phyloP scores from a whole-genome alignment of 306 rosid genomes.

The Trifolium pratense region DNA sequence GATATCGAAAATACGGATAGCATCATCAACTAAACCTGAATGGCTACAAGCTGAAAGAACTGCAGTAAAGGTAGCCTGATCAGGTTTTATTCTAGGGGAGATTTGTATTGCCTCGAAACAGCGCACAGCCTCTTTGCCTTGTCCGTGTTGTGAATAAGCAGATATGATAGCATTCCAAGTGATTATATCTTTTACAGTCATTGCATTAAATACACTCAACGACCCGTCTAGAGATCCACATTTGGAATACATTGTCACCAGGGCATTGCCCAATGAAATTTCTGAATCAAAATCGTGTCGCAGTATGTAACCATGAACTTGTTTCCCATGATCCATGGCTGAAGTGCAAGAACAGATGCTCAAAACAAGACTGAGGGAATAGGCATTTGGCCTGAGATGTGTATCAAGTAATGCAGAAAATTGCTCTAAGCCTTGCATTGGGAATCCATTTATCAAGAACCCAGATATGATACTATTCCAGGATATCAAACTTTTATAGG shows the following conservation, averaged over 20 bases:
- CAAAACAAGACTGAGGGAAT: constrained; percentile 65
- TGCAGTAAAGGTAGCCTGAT: constrained; percentile 71
- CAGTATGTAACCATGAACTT: constrained; percentile 67
- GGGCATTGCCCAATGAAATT: constrained; percentile 60
- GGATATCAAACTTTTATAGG: constrained; percentile 62
- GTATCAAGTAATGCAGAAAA: constrained; percentile 56
- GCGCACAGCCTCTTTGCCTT: constrained; percentile 67
- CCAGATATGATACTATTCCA: constrained; percentile 79
- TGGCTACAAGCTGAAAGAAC: constrained; percentile 87
- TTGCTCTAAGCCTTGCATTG: constrained; percentile 58
- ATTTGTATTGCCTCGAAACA: constrained; percentile 67
- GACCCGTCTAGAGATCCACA: constrained; percentile 69
- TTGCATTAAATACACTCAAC: constrained; percentile 62
- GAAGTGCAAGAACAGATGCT: constrained; percentile 71
- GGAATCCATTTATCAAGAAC: constrained; percentile 58
- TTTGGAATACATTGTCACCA: constrained; percentile 74
- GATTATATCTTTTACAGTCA: constrained; percentile 65
- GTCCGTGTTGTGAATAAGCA: constrained; percentile 78
- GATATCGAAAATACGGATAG: constrained; percentile 55
- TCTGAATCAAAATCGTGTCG: constrained; percentile 53
- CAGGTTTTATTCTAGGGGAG: constrained; percentile 58
- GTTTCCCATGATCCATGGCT: constrained; percentile 68
- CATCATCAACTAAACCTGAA: constrained; percentile 71
- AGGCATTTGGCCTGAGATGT: constrained; percentile 59
- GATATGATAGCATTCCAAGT: constrained; percentile 86